Evolutionary conservation across 1,284 basidiomycete species (phyloP).

Genomic region (Chalciporus sp.): DNA sequence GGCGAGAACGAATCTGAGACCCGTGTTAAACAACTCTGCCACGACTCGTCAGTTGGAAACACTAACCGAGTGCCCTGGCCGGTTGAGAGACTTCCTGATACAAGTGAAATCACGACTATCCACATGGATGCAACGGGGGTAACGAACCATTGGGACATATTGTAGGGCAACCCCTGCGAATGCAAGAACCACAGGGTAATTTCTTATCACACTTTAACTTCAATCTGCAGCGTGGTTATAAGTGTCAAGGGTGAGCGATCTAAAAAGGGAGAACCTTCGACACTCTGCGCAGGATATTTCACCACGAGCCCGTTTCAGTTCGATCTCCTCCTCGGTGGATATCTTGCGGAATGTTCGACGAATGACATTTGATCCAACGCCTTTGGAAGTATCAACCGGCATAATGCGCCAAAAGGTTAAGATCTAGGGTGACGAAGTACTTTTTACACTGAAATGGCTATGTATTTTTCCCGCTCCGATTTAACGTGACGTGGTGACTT

Average conservation of each 20-base stretch:
- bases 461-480: conserved; percentile 6
- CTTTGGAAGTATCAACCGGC: conserved; percentile 34
- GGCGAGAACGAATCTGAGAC: conserved; percentile 60
- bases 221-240: conserved; percentile 41
- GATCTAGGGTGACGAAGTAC: not conserved
- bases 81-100: conserved; percentile 50
- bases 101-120: conserved; percentile 1
- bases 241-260: conserved; percentile 1
- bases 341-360: conserved; percentile 46
- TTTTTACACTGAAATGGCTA: too few relatives aligned
- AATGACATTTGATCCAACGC: conserved; percentile 19
- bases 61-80: conserved; percentile 58
- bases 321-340: conserved; percentile 51
- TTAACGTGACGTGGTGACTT: not conserved
- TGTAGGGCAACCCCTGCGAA: conserved; percentile 45
- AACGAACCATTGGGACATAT: conserved; percentile 53
- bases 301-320: conserved; percentile 52
- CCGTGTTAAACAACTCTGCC: not conserved
- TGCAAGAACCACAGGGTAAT: conserved; percentile 53
- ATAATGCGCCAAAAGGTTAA: conserved; percentile 19
- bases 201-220: conserved; percentile 75
- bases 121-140: not conserved
- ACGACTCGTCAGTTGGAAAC: not conserved
- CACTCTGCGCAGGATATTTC: conserved; percentile 64
- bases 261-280: conserved; percentile 37